Conservation (phyloP, 176 grass and related monocot species). For the Pontederia crassipes region DNA sequence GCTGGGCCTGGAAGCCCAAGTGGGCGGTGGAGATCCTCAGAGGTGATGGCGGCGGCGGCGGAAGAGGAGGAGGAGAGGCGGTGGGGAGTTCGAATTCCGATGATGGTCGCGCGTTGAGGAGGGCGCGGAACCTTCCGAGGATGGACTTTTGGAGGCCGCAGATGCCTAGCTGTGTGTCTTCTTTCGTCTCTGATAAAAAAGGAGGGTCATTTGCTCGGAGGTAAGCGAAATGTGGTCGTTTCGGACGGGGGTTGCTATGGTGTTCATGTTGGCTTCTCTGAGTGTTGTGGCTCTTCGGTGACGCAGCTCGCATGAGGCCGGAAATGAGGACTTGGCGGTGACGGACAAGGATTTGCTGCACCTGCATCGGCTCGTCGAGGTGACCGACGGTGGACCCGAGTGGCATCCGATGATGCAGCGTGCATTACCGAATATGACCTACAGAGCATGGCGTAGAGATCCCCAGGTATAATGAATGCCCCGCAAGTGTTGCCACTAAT, state of each 20-base stretch:
- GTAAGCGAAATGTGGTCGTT: background rate
- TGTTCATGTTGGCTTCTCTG: background rate
- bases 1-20: slow-evolving; percentile 84
- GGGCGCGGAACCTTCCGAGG: slow-evolving; percentile 12
- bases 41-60: slow-evolving; percentile 5
- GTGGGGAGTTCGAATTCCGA: no score
- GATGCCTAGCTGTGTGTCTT: slow-evolving; percentile 18
- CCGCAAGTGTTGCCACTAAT: no score
- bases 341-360: slow-evolving; percentile 54
- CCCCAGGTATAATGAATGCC: slow-evolving; percentile 28
- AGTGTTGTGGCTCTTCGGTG: background rate
- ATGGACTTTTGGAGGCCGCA: slow-evolving; percentile 41
- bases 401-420: slow-evolving; percentile 91
- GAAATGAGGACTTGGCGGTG: slow-evolving; percentile 37
- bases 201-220: slow-evolving; percentile 18
- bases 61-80: background rate
- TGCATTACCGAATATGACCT: slow-evolving; percentile 48
- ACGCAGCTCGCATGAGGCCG: slow-evolving; percentile 31
- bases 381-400: slow-evolving; percentile 50
- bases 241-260: background rate
- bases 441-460: slow-evolving; percentile 84
- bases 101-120: background rate
- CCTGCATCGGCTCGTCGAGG: slow-evolving; percentile 57
- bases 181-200: background rate
- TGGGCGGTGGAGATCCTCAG: slow-evolving; percentile 51